Evolutionary conservation across 2,329 filamentous ascomycete genomes (phyloP).

Genomic region (Aspergillus ibericus): DNA sequence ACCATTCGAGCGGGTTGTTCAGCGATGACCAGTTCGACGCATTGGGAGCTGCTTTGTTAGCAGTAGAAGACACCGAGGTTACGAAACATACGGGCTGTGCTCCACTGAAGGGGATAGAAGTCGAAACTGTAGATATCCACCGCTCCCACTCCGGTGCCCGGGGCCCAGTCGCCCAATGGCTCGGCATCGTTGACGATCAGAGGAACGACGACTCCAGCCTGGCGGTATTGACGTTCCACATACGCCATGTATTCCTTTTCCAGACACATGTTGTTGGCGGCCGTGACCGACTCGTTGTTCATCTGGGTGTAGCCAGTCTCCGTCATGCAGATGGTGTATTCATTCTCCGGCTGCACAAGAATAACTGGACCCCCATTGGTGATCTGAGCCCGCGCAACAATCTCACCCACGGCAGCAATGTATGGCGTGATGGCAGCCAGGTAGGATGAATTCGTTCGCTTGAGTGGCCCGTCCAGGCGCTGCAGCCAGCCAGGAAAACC

Average conservation of each 20-base stretch:
- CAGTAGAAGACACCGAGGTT: too few species aligned
- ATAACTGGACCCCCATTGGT: slow-evolving; percentile 78
- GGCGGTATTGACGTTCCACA: slow-evolving; percentile 63
- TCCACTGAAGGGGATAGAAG: slow-evolving; percentile 7
- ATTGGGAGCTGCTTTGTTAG: background rate
- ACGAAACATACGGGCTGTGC: background rate
- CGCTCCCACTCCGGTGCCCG: slow-evolving; percentile 45
- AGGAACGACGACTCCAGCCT: slow-evolving; percentile 69
- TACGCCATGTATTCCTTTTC: slow-evolving; percentile 67
- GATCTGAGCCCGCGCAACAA: slow-evolving; percentile 59
- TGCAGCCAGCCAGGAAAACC: slow-evolving; percentile 49
- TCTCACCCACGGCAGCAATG: slow-evolving; percentile 58
- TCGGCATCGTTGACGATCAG: slow-evolving; percentile 70
- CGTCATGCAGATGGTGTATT: slow-evolving; percentile 56
- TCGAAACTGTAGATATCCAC: slow-evolving; percentile 51
- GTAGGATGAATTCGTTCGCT: slow-evolving; percentile 54
- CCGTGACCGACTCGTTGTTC: background rate
- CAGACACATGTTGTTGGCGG: slow-evolving; percentile 52
- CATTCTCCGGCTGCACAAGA: slow-evolving; percentile 75
- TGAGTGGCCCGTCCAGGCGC: slow-evolving; percentile 45
- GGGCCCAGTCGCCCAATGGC: slow-evolving; percentile 59
- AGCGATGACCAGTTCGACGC: background rate
- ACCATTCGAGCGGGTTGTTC: background rate
- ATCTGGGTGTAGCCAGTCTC: background rate
- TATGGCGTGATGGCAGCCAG: slow-evolving; percentile 55